Base-by-base conservation (phyloP, 1,284 basidiomycete species). In the Porogramme epimiltina region DNA sequence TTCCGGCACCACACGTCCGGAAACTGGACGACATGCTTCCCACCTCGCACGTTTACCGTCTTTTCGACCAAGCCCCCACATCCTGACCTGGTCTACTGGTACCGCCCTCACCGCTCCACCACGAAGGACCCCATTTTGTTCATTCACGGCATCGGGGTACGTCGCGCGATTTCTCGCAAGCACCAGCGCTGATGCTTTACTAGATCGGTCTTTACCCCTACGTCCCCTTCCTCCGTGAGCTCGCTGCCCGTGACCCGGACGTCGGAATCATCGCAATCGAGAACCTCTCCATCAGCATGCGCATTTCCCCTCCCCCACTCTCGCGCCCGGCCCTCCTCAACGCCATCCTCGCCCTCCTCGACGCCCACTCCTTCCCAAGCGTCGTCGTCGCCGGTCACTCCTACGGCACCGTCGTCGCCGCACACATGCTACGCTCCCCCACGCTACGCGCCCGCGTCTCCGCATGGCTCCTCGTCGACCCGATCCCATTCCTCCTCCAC, bases 181-280 rank as follows among this genome's bases (percentile, higher is more conserved):
- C 2, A 23, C 13, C 31, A 11, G 3, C n/a, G 38, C 43, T 47
- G 0, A 47, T 9, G 4, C 3, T 6, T 16, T 37, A 3, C 36
- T 52, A 83, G 83, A 84, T 87, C 48, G 85, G 85, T 19, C 66
- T 86, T 34, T 78, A 74, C 62, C 78, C 83, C 0, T 87, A 87
- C 54, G 45, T 72, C 2, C 62, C 73, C 2, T 80, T 85, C 59
- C 59, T 87, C 43, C 60, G 60, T 1, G 78, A 78, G 15, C 62
- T 81, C 19, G 59, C 69, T n/a, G 58, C 41, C 20, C 61, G 62
- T 55, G 75, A 72, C 61, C 78, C 64, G 33, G 79, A 71, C 59
- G 68, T 80, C 3, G 81, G 82, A 28, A 78, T 87, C 53, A 59
- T 86, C 48, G 73, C 80, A 25, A 70, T 84, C 46, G 85, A 87